Conservation (phyloP, 23 red algal genomes). For the Gracilaria domingensis region DNA sequence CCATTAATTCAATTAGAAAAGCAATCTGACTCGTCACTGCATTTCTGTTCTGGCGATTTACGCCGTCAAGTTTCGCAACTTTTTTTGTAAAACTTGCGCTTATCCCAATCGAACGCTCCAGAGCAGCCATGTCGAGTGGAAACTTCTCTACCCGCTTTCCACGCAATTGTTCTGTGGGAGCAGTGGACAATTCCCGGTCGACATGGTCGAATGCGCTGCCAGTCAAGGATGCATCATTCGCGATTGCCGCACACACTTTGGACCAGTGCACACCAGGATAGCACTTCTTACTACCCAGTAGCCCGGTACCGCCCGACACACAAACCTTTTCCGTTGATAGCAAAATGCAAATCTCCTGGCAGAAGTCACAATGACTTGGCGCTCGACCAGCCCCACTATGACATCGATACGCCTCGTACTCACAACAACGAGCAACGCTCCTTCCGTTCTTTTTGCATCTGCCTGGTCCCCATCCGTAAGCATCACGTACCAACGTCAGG, state of each 20-base stretch:
- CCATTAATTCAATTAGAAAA: neutral
- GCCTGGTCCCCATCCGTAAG: neutral
- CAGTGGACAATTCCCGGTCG: neutral
- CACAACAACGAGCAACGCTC: slow-evolving; percentile 12
- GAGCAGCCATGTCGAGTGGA: neutral
- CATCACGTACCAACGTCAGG: neutral
- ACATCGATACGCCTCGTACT: slow-evolving; percentile 1
- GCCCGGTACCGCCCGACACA: slow-evolving; percentile 3
- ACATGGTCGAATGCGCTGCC: neutral
- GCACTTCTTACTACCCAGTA: neutral
- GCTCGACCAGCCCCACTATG: slow-evolving; percentile 3
- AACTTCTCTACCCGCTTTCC: neutral
- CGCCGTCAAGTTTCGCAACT: neutral
- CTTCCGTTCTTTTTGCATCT: neutral
- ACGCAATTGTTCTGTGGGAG: neutral
- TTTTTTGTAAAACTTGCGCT: neutral
- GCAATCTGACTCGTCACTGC: slow-evolving; percentile 7
- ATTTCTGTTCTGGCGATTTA: neutral
- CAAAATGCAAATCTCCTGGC: neutral
- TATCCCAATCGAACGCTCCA: neutral
- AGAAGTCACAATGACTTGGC: neutral
- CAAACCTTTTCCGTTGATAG: neutral
- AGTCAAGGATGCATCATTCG: neutral
- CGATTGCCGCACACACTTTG: neutral
- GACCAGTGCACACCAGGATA: slow-evolving; percentile 4